Percentiles rank a stretch among this genome's conserved stretches.
Conservation (phyloP, 495 filamentous ascomycete genomes). For the Penicillium canariense region DNA sequence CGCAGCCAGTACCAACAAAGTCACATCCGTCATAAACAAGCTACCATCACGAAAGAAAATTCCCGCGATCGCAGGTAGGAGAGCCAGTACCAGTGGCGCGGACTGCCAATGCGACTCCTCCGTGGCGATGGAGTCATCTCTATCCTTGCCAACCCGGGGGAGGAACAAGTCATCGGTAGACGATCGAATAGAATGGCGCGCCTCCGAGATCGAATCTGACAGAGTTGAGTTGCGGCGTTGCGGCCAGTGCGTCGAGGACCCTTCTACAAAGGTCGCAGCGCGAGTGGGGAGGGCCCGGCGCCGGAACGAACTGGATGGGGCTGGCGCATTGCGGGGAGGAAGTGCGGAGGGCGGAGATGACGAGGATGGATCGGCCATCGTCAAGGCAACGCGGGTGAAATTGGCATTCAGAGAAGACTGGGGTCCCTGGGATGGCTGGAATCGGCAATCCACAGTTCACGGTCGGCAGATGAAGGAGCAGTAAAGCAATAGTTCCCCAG, state of each 20-base stretch:
- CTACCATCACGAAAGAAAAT: slow-evolving; percentile 83
- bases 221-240: slow-evolving; percentile 71
- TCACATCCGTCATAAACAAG: slow-evolving; percentile 77
- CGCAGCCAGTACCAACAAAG: slow-evolving; percentile 71
- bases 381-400: neutral
- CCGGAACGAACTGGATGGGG: slow-evolving; percentile 26
- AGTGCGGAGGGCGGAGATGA: slow-evolving; percentile 8
- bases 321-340: slow-evolving; percentile 11
- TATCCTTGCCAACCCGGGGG: slow-evolving; percentile 45
- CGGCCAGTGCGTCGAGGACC: slow-evolving; percentile 21
- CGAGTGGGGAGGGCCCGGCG: slow-evolving; percentile 40
- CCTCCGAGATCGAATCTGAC: slow-evolving; percentile 69
- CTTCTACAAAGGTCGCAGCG: slow-evolving; percentile 41
- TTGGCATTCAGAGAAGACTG: neutral
- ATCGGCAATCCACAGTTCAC: neutral
- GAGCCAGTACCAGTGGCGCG: slow-evolving; percentile 73
- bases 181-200: slow-evolving; percentile 61
- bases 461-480: neutral
- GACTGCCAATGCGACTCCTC: slow-evolving; percentile 71
- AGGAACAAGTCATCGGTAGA: slow-evolving; percentile 74
- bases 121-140: slow-evolving; percentile 21
- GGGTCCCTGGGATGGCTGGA: neutral
- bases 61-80: slow-evolving; percentile 82
- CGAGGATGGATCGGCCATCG: slow-evolving; percentile 21
- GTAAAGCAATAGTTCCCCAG: neutral